A percentile compares a stretch with the other conserved stretches of the same genome.
These are phyloP conservation scores for Ophiobolus disseminans DNA, from an alignment of 2,329 filamentous ascomycete genomes.

Conservation along the genomic window DNA sequence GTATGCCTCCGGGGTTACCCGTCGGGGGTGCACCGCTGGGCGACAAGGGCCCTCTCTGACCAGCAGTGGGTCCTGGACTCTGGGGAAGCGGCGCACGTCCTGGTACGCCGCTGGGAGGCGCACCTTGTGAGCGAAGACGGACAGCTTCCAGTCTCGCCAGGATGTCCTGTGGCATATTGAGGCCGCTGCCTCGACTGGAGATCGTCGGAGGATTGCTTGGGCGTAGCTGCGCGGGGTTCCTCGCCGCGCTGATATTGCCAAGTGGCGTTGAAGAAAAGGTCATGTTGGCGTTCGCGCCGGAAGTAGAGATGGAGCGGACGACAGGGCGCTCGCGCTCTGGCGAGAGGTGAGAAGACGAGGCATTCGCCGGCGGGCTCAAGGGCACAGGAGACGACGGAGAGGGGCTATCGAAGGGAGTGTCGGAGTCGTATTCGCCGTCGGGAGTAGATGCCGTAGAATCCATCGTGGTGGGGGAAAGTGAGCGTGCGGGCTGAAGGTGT, in stretches of 20 bases:
- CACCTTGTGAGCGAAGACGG: slow-evolving; percentile 68
- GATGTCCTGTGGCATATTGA: slow-evolving; percentile 66
- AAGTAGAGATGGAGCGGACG: slow-evolving; percentile 66
- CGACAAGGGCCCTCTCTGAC: slow-evolving; percentile 29
- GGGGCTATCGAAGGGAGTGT: slow-evolving; percentile 40
- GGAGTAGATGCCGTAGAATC: slow-evolving; percentile 39
- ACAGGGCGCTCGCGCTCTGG: slow-evolving; percentile 58
- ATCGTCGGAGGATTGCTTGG: slow-evolving; percentile 51
- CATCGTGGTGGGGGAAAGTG: slow-evolving; percentile 28
- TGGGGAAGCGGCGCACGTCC: slow-evolving; percentile 34
- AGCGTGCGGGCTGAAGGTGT: slow-evolving; percentile 20
- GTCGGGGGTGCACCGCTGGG: slow-evolving; percentile 32
- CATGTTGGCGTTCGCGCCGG: slow-evolving; percentile 62
- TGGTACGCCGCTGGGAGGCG: slow-evolving; percentile 50
- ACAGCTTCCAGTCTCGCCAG: slow-evolving; percentile 74
- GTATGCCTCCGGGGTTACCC: slow-evolving; percentile 49
- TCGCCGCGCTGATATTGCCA: slow-evolving; percentile 74
- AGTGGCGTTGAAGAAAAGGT: slow-evolving; percentile 83
- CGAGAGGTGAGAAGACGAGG: slow-evolving; percentile 28
- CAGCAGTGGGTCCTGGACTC: slow-evolving; percentile 32
- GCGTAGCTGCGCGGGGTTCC: slow-evolving; percentile 58
- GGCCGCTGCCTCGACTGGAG: slow-evolving; percentile 57
- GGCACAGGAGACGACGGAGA: slow-evolving; percentile 38
- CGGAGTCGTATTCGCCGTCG: slow-evolving; percentile 41
- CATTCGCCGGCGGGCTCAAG: slow-evolving; percentile 28